These are phyloP conservation scores for Cryphonectria radicalis DNA, from an alignment of 2,329 filamentous ascomycete species.

Conservation along the genomic window DNA sequence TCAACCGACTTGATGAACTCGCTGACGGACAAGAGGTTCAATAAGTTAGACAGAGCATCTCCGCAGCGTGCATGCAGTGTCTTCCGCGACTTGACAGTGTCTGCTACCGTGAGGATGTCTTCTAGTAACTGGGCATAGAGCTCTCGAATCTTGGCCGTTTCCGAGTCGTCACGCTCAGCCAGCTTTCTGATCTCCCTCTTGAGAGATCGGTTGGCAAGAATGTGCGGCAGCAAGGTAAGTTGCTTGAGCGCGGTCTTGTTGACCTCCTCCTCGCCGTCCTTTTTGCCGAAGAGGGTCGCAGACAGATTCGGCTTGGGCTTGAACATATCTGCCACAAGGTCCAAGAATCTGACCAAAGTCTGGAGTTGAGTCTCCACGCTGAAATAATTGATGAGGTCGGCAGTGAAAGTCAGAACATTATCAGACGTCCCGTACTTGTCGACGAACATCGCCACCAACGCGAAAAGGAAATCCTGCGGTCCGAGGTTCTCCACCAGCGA, in stretches of 20 bases:
- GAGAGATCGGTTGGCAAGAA: slow-evolving; percentile 62
- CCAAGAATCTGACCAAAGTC: slow-evolving; percentile 76
- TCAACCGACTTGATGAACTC: slow-evolving; percentile 92
- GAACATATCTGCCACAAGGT: slow-evolving; percentile 75
- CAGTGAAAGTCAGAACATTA: slow-evolving; percentile 73
- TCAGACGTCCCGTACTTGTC: slow-evolving; percentile 84
- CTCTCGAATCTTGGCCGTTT: slow-evolving; percentile 67
- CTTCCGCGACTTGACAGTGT: slow-evolving; percentile 63
- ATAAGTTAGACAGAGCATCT: slow-evolving; percentile 75
- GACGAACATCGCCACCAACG: slow-evolving; percentile 85
- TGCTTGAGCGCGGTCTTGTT: slow-evolving; percentile 58
- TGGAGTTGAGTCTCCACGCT: slow-evolving; percentile 75
- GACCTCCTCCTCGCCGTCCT: slow-evolving; percentile 52
- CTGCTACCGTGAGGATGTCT: slow-evolving; percentile 67
- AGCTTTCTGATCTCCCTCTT: slow-evolving; percentile 59
- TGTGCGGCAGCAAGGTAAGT: slow-evolving; percentile 59
- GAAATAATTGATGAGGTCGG: slow-evolving; percentile 74
- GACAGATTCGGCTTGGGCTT: slow-evolving; percentile 76
- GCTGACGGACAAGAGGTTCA: slow-evolving; percentile 81
- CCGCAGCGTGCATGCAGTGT: slow-evolving; percentile 63
- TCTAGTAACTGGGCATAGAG: slow-evolving; percentile 73
- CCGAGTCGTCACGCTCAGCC: slow-evolving; percentile 66
- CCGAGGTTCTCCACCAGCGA: slow-evolving; percentile 86
- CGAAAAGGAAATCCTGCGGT: slow-evolving; percentile 83
- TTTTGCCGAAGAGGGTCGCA: slow-evolving; percentile 67